Evolutionary conservation across 305 asterid genomes (phyloP).

Genomic region (Fraxinus sp.): DNA sequence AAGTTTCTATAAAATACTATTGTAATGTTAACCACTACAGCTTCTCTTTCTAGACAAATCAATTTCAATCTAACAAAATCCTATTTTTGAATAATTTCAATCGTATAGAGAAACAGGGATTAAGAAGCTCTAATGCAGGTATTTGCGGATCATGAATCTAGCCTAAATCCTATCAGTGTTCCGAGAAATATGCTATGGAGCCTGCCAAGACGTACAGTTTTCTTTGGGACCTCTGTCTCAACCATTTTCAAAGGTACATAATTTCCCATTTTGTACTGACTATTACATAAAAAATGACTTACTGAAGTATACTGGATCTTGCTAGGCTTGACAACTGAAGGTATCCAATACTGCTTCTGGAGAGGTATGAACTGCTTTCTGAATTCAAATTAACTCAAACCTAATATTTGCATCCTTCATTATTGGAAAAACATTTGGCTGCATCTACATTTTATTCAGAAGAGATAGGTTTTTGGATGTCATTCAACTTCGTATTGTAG

Average conservation of each 20-base stretch:
- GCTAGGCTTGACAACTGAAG: slow-evolving; percentile 73
- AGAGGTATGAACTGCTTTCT: slow-evolving; percentile 56
- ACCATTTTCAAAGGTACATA: slow-evolving; percentile 73
- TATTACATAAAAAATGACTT: slow-evolving; percentile 28
- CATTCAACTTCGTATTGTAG: slow-evolving; percentile 44
- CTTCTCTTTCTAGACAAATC: background rate
- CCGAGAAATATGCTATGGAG: slow-evolving; percentile 76
- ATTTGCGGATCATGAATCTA: slow-evolving; percentile 85
- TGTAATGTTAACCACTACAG: background rate
- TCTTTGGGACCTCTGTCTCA: slow-evolving; percentile 88
- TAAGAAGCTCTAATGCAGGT: slow-evolving; percentile 45
- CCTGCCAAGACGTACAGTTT: slow-evolving; percentile 75
- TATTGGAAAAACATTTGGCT: background rate
- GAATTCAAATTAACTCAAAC: background rate
- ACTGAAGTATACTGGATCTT: slow-evolving; percentile 25
- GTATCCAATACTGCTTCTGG: slow-evolving; percentile 84
- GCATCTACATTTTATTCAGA: slow-evolving; percentile 5
- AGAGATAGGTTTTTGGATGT: slow-evolving; percentile 3
- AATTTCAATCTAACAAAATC: background rate
- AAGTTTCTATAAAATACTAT: background rate
- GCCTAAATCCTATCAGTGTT: slow-evolving; percentile 69
- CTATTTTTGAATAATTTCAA: background rate
- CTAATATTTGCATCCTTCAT: background rate
- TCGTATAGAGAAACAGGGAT: background rate
- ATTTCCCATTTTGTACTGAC: slow-evolving; percentile 10